These are phyloP conservation scores for Babesia ovis DNA, from an alignment of 169 alveolate genomes.

Conservation along the genomic window DNA sequence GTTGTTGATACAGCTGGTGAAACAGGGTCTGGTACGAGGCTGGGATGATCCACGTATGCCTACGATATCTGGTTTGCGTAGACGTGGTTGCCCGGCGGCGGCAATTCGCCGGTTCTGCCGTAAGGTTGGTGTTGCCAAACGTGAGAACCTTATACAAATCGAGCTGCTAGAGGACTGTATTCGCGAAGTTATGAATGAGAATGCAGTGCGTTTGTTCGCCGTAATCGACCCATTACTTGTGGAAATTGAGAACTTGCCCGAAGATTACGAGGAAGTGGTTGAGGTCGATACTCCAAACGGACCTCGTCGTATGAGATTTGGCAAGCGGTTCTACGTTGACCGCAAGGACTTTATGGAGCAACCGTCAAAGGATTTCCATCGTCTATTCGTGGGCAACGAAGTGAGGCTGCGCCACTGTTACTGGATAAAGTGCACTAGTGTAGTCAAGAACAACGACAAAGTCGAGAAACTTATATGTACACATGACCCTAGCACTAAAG, in stretches of 20 bases:
- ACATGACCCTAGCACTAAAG: constrained; percentile 79
- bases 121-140: constrained; percentile 94
- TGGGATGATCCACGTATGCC: constrained; percentile 99
- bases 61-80: constrained; percentile 95
- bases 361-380: constrained; percentile 74
- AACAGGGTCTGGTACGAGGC: constrained; percentile 89
- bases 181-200: constrained; percentile 79
- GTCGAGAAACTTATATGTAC: constrained; percentile 75
- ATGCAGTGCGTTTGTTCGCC: constrained; percentile 70
- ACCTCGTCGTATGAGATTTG: constrained; percentile 56
- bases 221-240: constrained; percentile 73
- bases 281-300: constrained; percentile 21
- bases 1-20: constrained; percentile 88
- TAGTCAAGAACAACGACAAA: constrained; percentile 60
- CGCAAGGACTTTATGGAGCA: constrained; percentile 77
- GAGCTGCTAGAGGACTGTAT: constrained; percentile 93
- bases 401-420: constrained; percentile 82
- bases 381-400: constrained; percentile 78
- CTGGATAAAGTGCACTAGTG: constrained; percentile 81
- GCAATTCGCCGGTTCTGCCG: constrained; percentile 87
- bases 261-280: constrained; percentile 39
- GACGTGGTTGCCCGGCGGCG: constrained; percentile 95
- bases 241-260: constrained; percentile 70
- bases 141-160: constrained; percentile 90
- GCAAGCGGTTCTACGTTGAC: constrained; percentile 78